phyloP scores from a whole-genome alignment of 1,139 yeast genomes.

The Debaryomycetaceae sp. region DNA sequence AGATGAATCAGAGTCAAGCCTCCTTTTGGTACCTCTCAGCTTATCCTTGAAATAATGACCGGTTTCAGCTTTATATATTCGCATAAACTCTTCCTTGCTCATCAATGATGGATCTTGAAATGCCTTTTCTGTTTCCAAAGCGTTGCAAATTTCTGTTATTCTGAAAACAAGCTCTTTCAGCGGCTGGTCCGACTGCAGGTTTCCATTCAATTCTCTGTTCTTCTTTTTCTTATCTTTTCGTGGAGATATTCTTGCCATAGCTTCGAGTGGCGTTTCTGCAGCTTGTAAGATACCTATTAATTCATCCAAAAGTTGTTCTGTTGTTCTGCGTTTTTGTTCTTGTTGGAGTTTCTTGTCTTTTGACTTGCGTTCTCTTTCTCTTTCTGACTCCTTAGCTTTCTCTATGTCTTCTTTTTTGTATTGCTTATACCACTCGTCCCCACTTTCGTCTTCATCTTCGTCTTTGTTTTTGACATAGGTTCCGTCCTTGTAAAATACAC shows the following conservation, averaged over 20 bases:
- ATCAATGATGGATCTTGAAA: conserved; percentile 49
- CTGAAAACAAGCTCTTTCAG: conserved; percentile 24
- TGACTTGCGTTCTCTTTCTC: conserved; percentile 16
- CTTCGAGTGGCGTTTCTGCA: conserved; percentile 65
- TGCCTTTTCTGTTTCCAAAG: conserved; percentile 38
- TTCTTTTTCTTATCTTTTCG: conserved; percentile 18
- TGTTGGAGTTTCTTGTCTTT: conserved; percentile 7
- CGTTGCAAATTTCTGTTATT: conserved; percentile 53
- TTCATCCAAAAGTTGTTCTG: conserved; percentile 24
- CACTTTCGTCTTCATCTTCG: conserved; percentile 26
- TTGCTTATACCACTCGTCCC: conserved; percentile 48
- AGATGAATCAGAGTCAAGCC: conserved; percentile 8
- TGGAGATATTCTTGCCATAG: conserved; percentile 44
- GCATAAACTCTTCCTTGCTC: conserved; percentile 56
- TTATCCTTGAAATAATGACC: conserved; percentile 34
- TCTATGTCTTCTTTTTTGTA: conserved; percentile 44
- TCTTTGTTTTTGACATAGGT: conserved; percentile 47
- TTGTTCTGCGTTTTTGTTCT: conserved; percentile 9
- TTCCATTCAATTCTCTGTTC: conserved; percentile 13
- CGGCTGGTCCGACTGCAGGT: conserved; percentile 6
- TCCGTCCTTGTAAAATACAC: conserved; percentile 61
- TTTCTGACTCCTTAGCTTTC: conserved; percentile 45
- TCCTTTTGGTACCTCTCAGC: conserved; percentile 20
- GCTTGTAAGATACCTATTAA: conserved; percentile 49
- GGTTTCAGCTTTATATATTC: conserved; percentile 48